phyloP scores from a whole-genome alignment of 768 basidiomycete genomes.

The Flagelloscypha sp. region DNA sequence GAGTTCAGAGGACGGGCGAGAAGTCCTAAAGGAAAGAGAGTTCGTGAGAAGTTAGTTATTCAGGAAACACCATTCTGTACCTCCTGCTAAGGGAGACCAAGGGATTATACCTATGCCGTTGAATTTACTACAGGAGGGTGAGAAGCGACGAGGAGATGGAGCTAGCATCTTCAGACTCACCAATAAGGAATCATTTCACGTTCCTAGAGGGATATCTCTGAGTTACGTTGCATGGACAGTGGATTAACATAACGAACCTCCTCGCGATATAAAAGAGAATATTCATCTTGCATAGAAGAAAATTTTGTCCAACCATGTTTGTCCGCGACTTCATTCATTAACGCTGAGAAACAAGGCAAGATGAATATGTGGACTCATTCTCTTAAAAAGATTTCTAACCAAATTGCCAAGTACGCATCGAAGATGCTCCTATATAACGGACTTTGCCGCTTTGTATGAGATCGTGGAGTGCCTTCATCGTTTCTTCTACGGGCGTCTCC shows the following conservation, averaged over 20 bases:
- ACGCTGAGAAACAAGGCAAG: too few relatives aligned
- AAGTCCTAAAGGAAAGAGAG: too few relatives aligned
- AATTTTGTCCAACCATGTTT: constrained; percentile 34
- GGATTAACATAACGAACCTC: constrained; percentile 18
- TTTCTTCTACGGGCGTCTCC: constrained; percentile 26
- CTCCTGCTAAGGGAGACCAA: constrained; percentile 31
- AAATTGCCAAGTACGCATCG: constrained; percentile 3
- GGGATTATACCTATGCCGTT: constrained; percentile 48
- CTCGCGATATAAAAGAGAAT: constrained; percentile 35
- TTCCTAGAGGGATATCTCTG: constrained; percentile 12
- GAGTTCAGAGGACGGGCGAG: too few relatives aligned
- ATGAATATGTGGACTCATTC: too few relatives aligned
- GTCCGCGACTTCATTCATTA: constrained; percentile 28
- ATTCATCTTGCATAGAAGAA: constrained; percentile 40
- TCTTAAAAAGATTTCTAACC: too few relatives aligned
- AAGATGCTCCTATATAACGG: constrained; percentile 20
- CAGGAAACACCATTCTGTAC: not conserved
- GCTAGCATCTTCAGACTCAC: too few relatives aligned
- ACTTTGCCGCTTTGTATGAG: constrained; percentile 33
- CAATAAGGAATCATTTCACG: constrained; percentile 15
- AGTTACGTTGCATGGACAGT: constrained; percentile 6
- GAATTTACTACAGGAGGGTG: too few relatives aligned
- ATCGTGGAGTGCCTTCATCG: constrained; percentile 39
- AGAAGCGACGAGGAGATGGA: too few relatives aligned
- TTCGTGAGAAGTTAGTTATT: not conserved